Evolutionary conservation across 2,329 filamentous ascomycete species (phyloP).

Genomic region (Alternaria triticimaculans): DNA sequence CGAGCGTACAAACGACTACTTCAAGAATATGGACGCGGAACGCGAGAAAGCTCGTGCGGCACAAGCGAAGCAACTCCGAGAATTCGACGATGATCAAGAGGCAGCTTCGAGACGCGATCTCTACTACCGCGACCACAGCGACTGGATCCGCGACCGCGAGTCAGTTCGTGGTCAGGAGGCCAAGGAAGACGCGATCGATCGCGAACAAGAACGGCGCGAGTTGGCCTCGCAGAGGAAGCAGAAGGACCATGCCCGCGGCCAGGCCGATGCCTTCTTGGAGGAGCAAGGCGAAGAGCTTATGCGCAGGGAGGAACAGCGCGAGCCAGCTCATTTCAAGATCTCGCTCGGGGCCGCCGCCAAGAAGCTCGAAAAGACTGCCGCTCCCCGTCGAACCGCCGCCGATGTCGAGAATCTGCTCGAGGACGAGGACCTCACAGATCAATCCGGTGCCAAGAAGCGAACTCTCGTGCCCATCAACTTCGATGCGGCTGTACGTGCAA

Average conservation of each 20-base stretch:
- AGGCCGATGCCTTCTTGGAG: conserved; percentile 91
- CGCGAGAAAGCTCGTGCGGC: conserved; percentile 69
- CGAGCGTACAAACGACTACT: conserved; percentile 81
- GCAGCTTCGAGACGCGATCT: conserved; percentile 72
- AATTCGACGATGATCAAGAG: conserved; percentile 94
- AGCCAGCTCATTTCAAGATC: conserved; percentile 82
- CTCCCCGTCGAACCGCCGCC: conserved; percentile 77
- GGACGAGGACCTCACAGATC: conserved; percentile 78
- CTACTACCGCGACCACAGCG: conserved; percentile 86
- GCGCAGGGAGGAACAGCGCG: conserved; percentile 51
- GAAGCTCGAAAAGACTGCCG: conserved; percentile 64
- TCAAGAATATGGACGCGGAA: conserved; percentile 74
- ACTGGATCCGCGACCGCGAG: conserved; percentile 83
- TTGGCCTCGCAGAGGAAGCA: conserved; percentile 71
- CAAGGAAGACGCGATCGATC: conserved; percentile 81
- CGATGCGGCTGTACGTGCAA: conserved; percentile 52
- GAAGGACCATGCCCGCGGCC: conserved; percentile 77
- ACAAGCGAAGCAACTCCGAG: conserved; percentile 73
- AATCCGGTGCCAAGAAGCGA: conserved; percentile 71
- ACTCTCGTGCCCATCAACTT: conserved; percentile 64
- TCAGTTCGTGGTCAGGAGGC: conserved; percentile 76
- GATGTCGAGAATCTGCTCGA: conserved; percentile 95
- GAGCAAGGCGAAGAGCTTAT: conserved; percentile 78
- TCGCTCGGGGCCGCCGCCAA: conserved; percentile 87
- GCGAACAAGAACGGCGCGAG: conserved; percentile 78